These are phyloP conservation scores for Penicillium sp. DNA, from an alignment of 2,329 filamentous ascomycete genomes.

Conservation along the genomic window DNA sequence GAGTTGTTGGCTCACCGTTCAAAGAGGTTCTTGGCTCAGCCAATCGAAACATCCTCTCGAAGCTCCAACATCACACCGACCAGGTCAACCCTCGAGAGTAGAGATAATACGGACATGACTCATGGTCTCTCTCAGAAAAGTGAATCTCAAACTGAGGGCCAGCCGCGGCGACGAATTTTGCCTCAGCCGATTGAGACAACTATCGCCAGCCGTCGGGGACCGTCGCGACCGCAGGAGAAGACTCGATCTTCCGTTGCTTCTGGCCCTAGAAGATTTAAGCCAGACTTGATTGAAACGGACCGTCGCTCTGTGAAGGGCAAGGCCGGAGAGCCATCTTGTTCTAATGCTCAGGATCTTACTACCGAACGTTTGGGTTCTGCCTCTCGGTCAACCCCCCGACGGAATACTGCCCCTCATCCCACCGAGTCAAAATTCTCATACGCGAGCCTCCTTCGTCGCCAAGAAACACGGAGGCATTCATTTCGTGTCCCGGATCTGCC, in stretches of 20 bases:
- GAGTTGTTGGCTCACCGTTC: conserved; percentile 3
- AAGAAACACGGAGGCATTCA: conserved; percentile 51
- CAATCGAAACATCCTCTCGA: conserved; percentile 45
- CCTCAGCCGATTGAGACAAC: conserved; percentile 65
- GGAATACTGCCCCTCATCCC: conserved; percentile 54
- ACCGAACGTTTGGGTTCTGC: not conserved
- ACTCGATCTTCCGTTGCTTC: conserved; percentile 8
- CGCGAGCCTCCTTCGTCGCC: conserved; percentile 39
- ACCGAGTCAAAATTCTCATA: conserved; percentile 49
- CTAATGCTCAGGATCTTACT: not conserved
- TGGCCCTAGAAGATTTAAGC: conserved; percentile 29
- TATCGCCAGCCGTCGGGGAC: conserved; percentile 51
- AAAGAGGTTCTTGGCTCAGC: conserved; percentile 42
- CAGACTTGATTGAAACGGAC: conserved; percentile 34
- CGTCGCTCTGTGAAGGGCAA: conserved; percentile 29
- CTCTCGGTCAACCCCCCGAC: conserved; percentile 43
- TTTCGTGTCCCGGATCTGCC: conserved; percentile 63
- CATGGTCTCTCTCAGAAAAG: not conserved
- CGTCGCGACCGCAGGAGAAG: conserved; percentile 33
- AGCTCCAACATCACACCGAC: conserved; percentile 28
- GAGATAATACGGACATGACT: not conserved
- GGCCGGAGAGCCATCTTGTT: conserved; percentile 33
- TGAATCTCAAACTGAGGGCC: not conserved
- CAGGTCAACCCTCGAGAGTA: not conserved
- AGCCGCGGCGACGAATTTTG: conserved; percentile 23